A percentile compares a stretch with the other conserved stretches of the same genome.
These are phyloP conservation scores for Ceriops decandra DNA, from an alignment of 345 rosid genomes.

Conservation along the genomic window DNA sequence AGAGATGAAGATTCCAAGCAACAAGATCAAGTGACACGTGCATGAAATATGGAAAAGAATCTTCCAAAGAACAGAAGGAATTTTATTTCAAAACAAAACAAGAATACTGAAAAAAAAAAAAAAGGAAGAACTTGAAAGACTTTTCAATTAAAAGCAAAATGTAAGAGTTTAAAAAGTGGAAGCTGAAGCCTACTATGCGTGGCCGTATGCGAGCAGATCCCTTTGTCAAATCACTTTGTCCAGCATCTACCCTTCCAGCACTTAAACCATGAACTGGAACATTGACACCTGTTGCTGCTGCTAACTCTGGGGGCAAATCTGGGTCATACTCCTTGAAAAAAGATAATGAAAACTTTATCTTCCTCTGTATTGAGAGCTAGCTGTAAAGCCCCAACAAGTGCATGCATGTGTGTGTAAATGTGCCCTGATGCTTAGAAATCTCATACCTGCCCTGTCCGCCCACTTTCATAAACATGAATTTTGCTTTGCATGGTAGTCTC, in stretches of 20 bases:
- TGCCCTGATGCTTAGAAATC: neutral
- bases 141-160: too few species aligned
- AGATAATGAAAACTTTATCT: slow-evolving; percentile 12
- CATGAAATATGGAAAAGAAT: neutral
- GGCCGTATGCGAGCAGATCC: slow-evolving; percentile 68
- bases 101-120: neutral
- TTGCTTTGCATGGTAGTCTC: slow-evolving; percentile 97
- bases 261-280: slow-evolving; percentile 49
- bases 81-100: slow-evolving; percentile 9
- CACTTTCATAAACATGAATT: slow-evolving; percentile 97
- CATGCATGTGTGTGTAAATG: neutral
- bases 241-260: slow-evolving; percentile 53
- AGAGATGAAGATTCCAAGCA: neutral
- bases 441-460: slow-evolving; percentile 77
- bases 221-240: slow-evolving; percentile 53
- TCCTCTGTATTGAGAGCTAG: neutral
- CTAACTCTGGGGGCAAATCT: slow-evolving; percentile 96
- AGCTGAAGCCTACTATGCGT: slow-evolving; percentile 57
- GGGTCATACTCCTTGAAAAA: slow-evolving; percentile 81
- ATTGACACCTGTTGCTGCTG: slow-evolving; percentile 83
- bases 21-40: too few species aligned
- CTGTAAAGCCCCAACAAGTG: too few species aligned
- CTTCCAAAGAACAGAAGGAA: neutral
- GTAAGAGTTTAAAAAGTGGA: too few species aligned
- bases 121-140: too few species aligned